Evolutionary conservation across 2,329 filamentous ascomycete species (phyloP).

Genomic region (Talaromyces atroroseus): DNA sequence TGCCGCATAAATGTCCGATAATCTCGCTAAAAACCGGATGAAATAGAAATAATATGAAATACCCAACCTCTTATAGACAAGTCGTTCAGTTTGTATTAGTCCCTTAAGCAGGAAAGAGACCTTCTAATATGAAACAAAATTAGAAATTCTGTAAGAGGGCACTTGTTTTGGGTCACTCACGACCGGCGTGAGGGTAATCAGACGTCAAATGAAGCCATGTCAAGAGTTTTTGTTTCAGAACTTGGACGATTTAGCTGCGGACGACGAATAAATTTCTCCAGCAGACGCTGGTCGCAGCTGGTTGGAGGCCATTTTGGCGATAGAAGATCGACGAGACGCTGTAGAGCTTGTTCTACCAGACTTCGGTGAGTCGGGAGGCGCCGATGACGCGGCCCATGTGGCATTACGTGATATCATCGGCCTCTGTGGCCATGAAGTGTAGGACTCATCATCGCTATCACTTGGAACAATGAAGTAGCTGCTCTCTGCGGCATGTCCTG

Average conservation of each 20-base stretch:
- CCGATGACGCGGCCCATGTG: not conserved
- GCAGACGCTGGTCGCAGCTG: not conserved
- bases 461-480: constrained; percentile 3
- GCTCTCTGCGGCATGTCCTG: not conserved
- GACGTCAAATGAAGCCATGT: too few relatives aligned
- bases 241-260: not conserved
- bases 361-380: not conserved
- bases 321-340: constrained; percentile 13
- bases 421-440: not conserved
- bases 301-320: constrained; percentile 2
- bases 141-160: not conserved
- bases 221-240: not conserved
- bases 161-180: not conserved
- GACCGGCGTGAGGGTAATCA: not conserved
- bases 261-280: not conserved
- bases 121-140: not conserved
- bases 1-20: not conserved
- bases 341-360: constrained; percentile 8
- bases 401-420: not conserved
- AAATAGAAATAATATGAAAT: not conserved
- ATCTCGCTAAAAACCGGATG: not conserved
- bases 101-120: not conserved
- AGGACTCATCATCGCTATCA: constrained; percentile 13
- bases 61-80: too few relatives aligned
- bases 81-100: not conserved